Evolutionary conservation across 192 early-diverging fungal genomes (phyloP).

Genomic region (Entomortierella beljakovae): DNA sequence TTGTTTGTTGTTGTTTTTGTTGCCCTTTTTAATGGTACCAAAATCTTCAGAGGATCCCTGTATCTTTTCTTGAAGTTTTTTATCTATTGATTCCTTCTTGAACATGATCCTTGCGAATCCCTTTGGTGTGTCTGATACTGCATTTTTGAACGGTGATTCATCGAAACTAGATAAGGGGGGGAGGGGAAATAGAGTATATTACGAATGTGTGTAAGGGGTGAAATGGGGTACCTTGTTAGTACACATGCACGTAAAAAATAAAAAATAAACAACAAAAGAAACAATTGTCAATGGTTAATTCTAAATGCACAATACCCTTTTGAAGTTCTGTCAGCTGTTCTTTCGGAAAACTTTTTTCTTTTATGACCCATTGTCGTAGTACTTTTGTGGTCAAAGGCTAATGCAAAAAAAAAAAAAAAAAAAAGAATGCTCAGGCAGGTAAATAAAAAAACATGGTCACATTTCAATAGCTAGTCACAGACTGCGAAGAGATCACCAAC

Average conservation of each 20-base stretch:
- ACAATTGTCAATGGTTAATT: too few species aligned
- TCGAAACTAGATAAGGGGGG: conserved; percentile 12
- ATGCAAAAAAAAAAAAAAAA: conserved; percentile 14
- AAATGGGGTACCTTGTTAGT: not conserved
- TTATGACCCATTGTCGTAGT: conserved; percentile 42
- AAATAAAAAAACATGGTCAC: not conserved
- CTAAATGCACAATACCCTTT: conserved; percentile 31
- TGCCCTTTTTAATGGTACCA: not conserved
- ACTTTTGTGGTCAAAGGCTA: not conserved
- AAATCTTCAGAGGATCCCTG: conserved; percentile 26
- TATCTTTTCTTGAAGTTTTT: conserved; percentile 24
- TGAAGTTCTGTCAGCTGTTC: conserved; percentile 23
- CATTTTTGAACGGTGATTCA: conserved; percentile 54
- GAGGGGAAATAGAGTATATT: not conserved
- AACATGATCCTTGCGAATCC: conserved; percentile 56
- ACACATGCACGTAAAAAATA: not conserved
- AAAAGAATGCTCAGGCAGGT: too few species aligned
- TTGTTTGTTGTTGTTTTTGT: conserved; percentile 8
- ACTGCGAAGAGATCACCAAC: not conserved
- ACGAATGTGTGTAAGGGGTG: not conserved
- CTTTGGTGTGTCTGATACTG: conserved; percentile 55
- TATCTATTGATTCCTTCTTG: conserved; percentile 45
- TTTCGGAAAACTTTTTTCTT: conserved; percentile 49
- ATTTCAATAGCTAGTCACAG: not conserved
- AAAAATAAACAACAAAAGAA: too few species aligned